These are phyloP conservation scores for Cytidiella melzeri DNA, from an alignment of 768 basidiomycete genomes.

Conservation along the genomic window DNA sequence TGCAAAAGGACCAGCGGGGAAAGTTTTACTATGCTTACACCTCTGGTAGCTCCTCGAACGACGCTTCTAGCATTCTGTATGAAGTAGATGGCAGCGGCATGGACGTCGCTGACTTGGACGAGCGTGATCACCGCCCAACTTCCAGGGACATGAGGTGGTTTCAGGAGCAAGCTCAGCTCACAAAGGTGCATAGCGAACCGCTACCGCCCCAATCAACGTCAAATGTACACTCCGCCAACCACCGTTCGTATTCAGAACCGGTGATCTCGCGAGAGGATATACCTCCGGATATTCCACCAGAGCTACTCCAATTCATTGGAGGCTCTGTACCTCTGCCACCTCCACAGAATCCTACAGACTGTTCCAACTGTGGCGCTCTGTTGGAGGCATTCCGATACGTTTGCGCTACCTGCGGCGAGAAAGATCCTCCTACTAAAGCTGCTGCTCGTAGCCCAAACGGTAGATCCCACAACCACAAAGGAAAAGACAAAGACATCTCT, in stretches of 20 bases:
- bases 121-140: slow-evolving; percentile 37
- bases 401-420: slow-evolving; percentile 84
- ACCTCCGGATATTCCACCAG: slow-evolving; percentile 37
- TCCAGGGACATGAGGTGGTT: slow-evolving; percentile 63
- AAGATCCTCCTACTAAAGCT: slow-evolving; percentile 33
- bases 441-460: slow-evolving; percentile 7
- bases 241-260: slow-evolving; percentile 15
- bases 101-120: slow-evolving; percentile 17
- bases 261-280: slow-evolving; percentile 18
- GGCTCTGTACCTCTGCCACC: slow-evolving; percentile 39
- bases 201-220: neutral
- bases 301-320: slow-evolving; percentile 41
- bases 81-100: slow-evolving; percentile 38
- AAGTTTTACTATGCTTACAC: slow-evolving; percentile 76
- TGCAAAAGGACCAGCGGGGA: slow-evolving; percentile 62
- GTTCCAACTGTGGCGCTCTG: slow-evolving; percentile 71
- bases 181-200: neutral
- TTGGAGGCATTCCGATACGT: slow-evolving; percentile 87
- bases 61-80: slow-evolving; percentile 42
- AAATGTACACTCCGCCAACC: slow-evolving; percentile 3
- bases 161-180: slow-evolving; percentile 1
- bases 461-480: slow-evolving; percentile 31
- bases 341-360: slow-evolving; percentile 63
- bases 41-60: slow-evolving; percentile 38
- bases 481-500: slow-evolving; percentile 41